Evolutionary conservation across 345 rosid genomes (phyloP).

Genomic region (Pistacia vera): DNA sequence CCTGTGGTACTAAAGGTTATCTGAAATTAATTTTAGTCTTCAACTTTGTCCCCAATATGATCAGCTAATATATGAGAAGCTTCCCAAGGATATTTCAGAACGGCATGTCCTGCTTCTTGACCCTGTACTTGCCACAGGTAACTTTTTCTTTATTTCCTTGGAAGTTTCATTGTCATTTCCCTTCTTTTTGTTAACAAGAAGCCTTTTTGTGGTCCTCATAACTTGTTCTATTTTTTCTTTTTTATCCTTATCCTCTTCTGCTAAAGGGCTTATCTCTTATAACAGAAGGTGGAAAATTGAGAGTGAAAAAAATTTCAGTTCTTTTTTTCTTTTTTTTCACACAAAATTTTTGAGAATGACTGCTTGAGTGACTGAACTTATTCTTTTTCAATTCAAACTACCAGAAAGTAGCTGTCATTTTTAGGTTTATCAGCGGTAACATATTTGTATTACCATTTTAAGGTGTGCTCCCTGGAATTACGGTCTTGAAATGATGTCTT

Average conservation of each 20-base stretch:
- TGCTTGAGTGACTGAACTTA: not conserved
- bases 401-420: not conserved
- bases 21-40: constrained; percentile 4
- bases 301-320: not conserved
- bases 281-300: not conserved
- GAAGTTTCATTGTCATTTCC: not conserved
- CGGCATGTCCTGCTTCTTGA: constrained; percentile 97
- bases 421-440: not conserved
- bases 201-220: not conserved
- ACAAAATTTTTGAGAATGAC: not conserved
- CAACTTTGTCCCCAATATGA: constrained; percentile 12
- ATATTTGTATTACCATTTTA: not conserved
- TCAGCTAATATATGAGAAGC: constrained; percentile 98
- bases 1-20: not conserved
- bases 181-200: constrained; percentile 5
- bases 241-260: not conserved
- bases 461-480: not conserved
- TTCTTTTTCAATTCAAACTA: not conserved
- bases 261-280: not conserved
- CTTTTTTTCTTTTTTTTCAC: not conserved
- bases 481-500: not conserved
- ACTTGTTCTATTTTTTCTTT: not conserved
- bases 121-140: constrained; percentile 96
- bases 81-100: constrained; percentile 91
- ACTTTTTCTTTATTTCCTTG: constrained; percentile 1